Evolutionary conservation across 1,139 yeast genomes (phyloP), one percentile per base, ranked within the genome.

Genomic region (Nakaseomyces delphensis): DNA sequence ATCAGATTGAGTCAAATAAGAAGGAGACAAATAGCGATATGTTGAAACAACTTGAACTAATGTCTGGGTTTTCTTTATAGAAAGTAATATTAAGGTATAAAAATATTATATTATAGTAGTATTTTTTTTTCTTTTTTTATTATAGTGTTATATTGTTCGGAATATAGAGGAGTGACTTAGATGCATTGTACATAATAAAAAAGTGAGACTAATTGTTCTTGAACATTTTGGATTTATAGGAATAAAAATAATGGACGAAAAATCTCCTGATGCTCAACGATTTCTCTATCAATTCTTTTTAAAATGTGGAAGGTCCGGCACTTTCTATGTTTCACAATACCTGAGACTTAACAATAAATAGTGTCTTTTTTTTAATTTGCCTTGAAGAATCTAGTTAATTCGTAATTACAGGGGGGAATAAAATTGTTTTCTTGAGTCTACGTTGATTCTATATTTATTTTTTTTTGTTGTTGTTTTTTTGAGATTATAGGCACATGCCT

Each of bases 31-130:
- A 79, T 31, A 64, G 66, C 35, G 81, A 75, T 44, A 57, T 83
- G 41, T 56, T 69, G 40, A 65, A 67, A 43, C 89, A 82, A 59
- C 63, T 82, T 48, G 85, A 79, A 46, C 52, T 75, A 55, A 71
- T 80, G 39, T 69, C 72, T 8, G 78, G 74, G 2, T 72, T 77
- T 65, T 73, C 65, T 18, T 55, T 75, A 35, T 56, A 45, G 46
- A n/a, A n/a, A n/a, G n/a, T n/a, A n/a, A n/a, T n/a, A n/a, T n/a
- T n/a, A n/a, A n/a, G n/a, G 24, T 8, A 13, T n/a, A 8, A 9
- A n/a, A 10, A 8, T 10, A 23, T 23, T n/a, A n/a, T n/a, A n/a
- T n/a, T n/a, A n/a, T n/a, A n/a, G n/a, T n/a, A n/a, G n/a, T n/a
- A n/a, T n/a, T n/a, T n/a, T n/a, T n/a, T 21, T 21, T 21, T 21